A percentile compares a stretch with the other conserved stretches of the same genome.
These are phyloP conservation scores for Myxozyma nipponensis DNA, from an alignment of 805 yeast genomes.

Conservation along the genomic window DNA sequence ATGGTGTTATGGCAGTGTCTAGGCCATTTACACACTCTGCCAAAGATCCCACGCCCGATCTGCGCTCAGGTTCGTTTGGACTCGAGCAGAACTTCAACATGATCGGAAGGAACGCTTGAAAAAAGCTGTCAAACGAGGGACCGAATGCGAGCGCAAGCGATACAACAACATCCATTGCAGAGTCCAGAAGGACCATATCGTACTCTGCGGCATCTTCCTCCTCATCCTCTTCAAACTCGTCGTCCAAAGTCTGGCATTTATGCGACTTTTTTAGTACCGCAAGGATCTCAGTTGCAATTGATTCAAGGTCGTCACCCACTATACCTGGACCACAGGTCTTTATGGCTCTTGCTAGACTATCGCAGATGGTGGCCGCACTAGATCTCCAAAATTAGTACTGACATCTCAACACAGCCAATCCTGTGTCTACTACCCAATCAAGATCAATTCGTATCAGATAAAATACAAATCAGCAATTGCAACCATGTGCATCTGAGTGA, in stretches of 20 bases:
- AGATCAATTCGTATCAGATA: conserved; percentile 3
- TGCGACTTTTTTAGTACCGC: conserved; percentile 76
- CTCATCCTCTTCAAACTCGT: conserved; percentile 45
- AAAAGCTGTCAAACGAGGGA: conserved; percentile 69
- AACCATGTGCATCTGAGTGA: conserved; percentile 30
- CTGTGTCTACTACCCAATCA: background rate
- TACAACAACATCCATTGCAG: conserved; percentile 81
- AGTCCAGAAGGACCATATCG: conserved; percentile 72
- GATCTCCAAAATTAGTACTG: conserved; percentile 8
- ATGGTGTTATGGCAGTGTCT: conserved; percentile 58
- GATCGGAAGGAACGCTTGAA: conserved; percentile 64
- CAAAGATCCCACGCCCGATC: conserved; percentile 78
- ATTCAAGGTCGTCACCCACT: conserved; percentile 59
- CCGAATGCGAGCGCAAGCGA: conserved; percentile 73
- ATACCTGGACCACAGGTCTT: conserved; percentile 66
- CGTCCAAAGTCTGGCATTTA: conserved; percentile 73
- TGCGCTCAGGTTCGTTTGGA: conserved; percentile 69
- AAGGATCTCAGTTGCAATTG: conserved; percentile 67
- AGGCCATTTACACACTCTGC: conserved; percentile 85
- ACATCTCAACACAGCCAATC: background rate
- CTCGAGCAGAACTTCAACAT: conserved; percentile 56
- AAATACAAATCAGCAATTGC: conserved; percentile 25
- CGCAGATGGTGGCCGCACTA: conserved; percentile 69
- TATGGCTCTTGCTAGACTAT: conserved; percentile 64
- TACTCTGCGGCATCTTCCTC: conserved; percentile 34